Evolutionary conservation across 2,329 filamentous ascomycete genomes (phyloP), one percentile per base, ranked within the genome.

Genomic region (Alternaria sp.): DNA sequence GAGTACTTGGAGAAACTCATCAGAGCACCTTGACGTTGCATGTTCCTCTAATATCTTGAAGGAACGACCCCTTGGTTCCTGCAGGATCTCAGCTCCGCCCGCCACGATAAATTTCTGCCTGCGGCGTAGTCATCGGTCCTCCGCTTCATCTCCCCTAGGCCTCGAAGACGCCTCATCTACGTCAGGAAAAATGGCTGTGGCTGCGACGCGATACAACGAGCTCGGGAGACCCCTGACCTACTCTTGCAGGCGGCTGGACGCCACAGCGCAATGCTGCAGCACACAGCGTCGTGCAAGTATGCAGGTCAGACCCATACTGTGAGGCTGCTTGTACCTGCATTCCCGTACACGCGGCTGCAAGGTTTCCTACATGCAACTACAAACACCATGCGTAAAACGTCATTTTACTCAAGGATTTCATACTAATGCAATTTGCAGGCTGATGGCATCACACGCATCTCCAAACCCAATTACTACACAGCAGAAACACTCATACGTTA

Each of bases 331-430:
- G 57, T 47, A 54, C 40, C 57, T 59, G 57, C 49, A n/a, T 59
- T 26, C 17, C 46, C 57, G 49, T 47, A 52, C 54, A 54, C 46
- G 49, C 57, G 45, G 23, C 10, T 46, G 25, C 57, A 59, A 59
- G 57, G 57, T 59, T 54, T 12, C 19, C n/a, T 46, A 30, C 49
- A 23, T 54, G 36, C 36, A 40, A 17, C 36, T 40, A 40, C 36
- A 40, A 40, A 40, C 36, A 40, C 36, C 36, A 40, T 9, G 5
- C n/a, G 36, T 40, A 40, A 40, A 17, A 40, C 36, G n/a, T 40
- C 36, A 40, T 40, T 40, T 17, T 11, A 40, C 36, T 40, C 36
- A 40, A 10, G 8, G 36, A 17, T 40, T n/a, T 40, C 0, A 40
- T 40, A 40, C 45, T 50, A 21, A 40, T 57, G 54, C 43, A 30